phyloP scores from a whole-genome alignment of 179 eudicot genomes.

The Actinidia chinensis region DNA sequence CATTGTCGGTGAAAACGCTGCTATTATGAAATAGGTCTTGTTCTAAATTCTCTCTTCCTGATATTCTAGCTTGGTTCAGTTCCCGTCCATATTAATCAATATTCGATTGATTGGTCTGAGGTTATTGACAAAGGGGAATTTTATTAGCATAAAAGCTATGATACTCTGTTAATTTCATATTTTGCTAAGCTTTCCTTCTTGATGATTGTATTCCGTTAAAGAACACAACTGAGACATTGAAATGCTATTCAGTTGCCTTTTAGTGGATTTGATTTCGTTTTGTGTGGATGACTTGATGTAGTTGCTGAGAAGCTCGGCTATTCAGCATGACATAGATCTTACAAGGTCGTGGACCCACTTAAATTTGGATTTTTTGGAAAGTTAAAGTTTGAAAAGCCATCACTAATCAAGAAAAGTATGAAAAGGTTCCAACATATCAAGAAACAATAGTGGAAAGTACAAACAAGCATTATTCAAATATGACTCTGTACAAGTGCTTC shows the following conservation, averaged over 20 bases:
- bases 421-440: neutral
- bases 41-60: neutral
- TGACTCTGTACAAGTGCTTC: neutral
- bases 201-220: neutral
- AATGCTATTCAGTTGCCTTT: neutral
- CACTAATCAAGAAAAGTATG: neutral
- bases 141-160: no score
- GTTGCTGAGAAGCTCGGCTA: neutral
- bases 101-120: no score
- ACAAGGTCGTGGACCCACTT: neutral
- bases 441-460: neutral
- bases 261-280: conserved; percentile 5
- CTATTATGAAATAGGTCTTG: neutral
- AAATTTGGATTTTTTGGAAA: neutral
- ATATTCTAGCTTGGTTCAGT: neutral
- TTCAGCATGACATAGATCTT: neutral
- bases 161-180: neutral
- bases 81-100: no score
- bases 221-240: neutral
- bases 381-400: neutral
- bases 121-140: no score
- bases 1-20: neutral
- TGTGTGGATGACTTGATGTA: neutral
- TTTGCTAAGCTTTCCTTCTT: neutral
- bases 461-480: neutral